phyloP scores from a whole-genome alignment of 441 rosid species.

The Bocquillonia castaneifolia region DNA sequence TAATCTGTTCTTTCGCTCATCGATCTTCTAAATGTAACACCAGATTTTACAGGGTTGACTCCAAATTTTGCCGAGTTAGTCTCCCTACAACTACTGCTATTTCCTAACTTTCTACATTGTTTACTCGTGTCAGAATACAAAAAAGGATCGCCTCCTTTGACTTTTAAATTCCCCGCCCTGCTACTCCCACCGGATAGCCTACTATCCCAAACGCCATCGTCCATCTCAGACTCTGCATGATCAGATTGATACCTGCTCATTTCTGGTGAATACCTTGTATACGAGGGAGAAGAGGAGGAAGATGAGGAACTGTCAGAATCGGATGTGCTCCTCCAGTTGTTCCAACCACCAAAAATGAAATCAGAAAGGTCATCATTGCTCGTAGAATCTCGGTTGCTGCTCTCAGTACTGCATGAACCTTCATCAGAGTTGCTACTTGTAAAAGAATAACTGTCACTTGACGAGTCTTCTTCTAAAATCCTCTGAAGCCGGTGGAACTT shows the following conservation, averaged over 20 bases:
- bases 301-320: slow-evolving; percentile 57
- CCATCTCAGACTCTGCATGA: slow-evolving; percentile 13
- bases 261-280: slow-evolving; percentile 38
- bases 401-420: slow-evolving; percentile 81
- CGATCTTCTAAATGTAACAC: slow-evolving; percentile 42
- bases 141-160: slow-evolving; percentile 34
- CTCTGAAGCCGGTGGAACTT: slow-evolving; percentile 53
- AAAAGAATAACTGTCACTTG: slow-evolving; percentile 81
- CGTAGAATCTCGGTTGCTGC: slow-evolving; percentile 68
- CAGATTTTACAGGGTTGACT: slow-evolving; percentile 41
- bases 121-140: slow-evolving; percentile 38
- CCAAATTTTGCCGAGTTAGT: slow-evolving; percentile 37
- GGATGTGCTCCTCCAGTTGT: slow-evolving; percentile 40
- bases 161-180: slow-evolving; percentile 24
- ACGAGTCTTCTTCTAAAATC: slow-evolving; percentile 72
- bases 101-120: slow-evolving; percentile 40
- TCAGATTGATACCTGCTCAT: slow-evolving; percentile 27
- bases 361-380: slow-evolving; percentile 77
- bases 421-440: slow-evolving; percentile 84
- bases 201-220: slow-evolving; percentile 13
- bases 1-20: slow-evolving; percentile 34
- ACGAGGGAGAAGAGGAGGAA: slow-evolving; percentile 58
- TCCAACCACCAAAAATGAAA: slow-evolving; percentile 55
- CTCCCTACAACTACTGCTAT: slow-evolving; percentile 41
- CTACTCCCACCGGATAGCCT: slow-evolving; percentile 13